These are phyloP conservation scores for Gaultheria prostrata DNA, from an alignment of 148 eudicot genomes.

Conservation along the genomic window DNA sequence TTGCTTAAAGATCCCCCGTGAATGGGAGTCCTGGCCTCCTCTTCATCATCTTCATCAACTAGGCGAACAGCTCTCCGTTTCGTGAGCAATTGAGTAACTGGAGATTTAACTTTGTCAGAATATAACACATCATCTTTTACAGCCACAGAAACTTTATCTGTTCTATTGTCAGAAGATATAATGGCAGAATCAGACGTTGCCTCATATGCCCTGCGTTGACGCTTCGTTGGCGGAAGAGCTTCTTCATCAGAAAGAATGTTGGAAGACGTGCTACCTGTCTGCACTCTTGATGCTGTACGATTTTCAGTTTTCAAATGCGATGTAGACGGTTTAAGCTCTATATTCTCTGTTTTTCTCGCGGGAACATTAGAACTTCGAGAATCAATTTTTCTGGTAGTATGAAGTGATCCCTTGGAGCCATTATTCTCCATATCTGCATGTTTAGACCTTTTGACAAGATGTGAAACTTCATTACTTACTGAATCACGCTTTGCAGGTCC, in stretches of 20 bases:
- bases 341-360: slow-evolving; percentile 24
- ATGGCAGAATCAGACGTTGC: slow-evolving; percentile 27
- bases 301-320: slow-evolving; percentile 29
- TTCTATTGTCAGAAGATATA: slow-evolving; percentile 32
- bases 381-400: slow-evolving; percentile 27
- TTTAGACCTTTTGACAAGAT: slow-evolving; percentile 49
- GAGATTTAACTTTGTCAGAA: slow-evolving; percentile 28
- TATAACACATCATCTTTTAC: slow-evolving; percentile 31
- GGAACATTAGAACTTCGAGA: slow-evolving; percentile 18
- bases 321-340: slow-evolving; percentile 19
- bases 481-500: slow-evolving; percentile 32
- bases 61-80: slow-evolving; percentile 82
- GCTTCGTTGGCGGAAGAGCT: slow-evolving; percentile 47
- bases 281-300: slow-evolving; percentile 22
- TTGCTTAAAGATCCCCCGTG: slow-evolving; percentile 55
- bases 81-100: slow-evolving; percentile 26
- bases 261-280: slow-evolving; percentile 19
- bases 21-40: slow-evolving; percentile 83
- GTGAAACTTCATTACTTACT: slow-evolving; percentile 24
- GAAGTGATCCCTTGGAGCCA: slow-evolving; percentile 27
- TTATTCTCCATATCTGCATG: slow-evolving; percentile 34
- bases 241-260: slow-evolving; percentile 43
- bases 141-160: slow-evolving; percentile 20
- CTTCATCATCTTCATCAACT: slow-evolving; percentile 63
- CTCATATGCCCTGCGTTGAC: slow-evolving; percentile 42